Conservation (phyloP, 108 stramenopile genomes). For the Skeletonema tropicum region DNA sequence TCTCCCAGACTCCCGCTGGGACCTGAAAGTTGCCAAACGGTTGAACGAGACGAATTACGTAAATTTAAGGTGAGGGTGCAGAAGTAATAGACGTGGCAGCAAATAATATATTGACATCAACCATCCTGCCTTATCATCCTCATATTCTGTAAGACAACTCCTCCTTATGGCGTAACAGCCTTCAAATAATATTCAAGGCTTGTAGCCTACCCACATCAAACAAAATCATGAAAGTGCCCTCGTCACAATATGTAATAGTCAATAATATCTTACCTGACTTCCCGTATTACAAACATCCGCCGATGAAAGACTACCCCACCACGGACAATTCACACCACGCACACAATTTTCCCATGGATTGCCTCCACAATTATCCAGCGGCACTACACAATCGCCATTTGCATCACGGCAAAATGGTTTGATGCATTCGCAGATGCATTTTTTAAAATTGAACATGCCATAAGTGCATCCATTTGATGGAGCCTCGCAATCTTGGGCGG, state of each 20-base stretch:
- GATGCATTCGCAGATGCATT: slow-evolving; percentile 35
- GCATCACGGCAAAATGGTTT: slow-evolving; percentile 30
- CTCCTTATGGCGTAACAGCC: too few species aligned
- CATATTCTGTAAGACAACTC: too few species aligned
- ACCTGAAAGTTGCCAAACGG: slow-evolving; percentile 15
- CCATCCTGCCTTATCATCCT: too few species aligned
- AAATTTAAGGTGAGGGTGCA: too few species aligned
- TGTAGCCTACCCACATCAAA: too few species aligned
- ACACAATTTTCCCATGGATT: slow-evolving; percentile 36
- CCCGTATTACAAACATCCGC: slow-evolving; percentile 13
- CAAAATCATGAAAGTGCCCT: too few species aligned
- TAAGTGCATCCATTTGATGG: background rate
- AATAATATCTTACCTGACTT: too few species aligned
- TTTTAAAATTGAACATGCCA: slow-evolving; percentile 30
- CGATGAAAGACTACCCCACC: slow-evolving; percentile 26
- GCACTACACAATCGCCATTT: slow-evolving; percentile 20
- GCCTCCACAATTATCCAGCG: slow-evolving; percentile 15
- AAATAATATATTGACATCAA: too few species aligned
- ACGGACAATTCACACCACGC: slow-evolving; percentile 41
- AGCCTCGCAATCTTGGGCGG: background rate
- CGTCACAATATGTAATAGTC: too few species aligned
- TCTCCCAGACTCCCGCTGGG: slow-evolving; percentile 30
- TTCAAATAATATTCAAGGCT: too few species aligned
- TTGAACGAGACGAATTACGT: background rate
- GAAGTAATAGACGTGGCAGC: too few species aligned